These are phyloP conservation scores for Aspergillus sp. DNA, from an alignment of 2,329 filamentous ascomycete species.

Conservation along the genomic window DNA sequence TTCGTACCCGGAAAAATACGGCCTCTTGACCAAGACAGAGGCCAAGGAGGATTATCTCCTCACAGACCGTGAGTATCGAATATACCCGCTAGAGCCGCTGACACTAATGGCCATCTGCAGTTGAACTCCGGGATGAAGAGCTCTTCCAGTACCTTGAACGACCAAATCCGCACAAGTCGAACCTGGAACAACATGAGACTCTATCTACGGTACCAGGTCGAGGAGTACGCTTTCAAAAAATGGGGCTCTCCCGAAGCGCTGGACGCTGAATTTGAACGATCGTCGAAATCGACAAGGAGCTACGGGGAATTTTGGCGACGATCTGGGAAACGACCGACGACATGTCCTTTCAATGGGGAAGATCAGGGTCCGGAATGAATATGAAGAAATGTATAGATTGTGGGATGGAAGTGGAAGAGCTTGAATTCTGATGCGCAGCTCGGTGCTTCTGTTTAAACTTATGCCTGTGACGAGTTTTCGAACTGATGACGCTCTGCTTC, in stretches of 20 bases:
- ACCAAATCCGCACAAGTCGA: slow-evolving; percentile 91
- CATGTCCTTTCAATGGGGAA: slow-evolving; percentile 89
- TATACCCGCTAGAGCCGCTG: neutral
- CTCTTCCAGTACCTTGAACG: slow-evolving; percentile 82
- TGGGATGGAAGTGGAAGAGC: slow-evolving; percentile 66
- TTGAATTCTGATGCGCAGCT: slow-evolving; percentile 57
- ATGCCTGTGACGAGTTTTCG: neutral
- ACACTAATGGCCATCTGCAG: slow-evolving; percentile 43
- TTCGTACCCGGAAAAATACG: slow-evolving; percentile 89
- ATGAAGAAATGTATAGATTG: slow-evolving; percentile 72
- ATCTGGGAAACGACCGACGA: slow-evolving; percentile 63
- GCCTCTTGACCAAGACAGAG: slow-evolving; percentile 93
- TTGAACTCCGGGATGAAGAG: slow-evolving; percentile 85
- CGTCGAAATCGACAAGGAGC: slow-evolving; percentile 78
- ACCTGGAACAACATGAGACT: slow-evolving; percentile 99
- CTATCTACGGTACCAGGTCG: slow-evolving; percentile 88
- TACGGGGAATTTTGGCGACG: slow-evolving; percentile 70
- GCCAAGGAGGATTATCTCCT: slow-evolving; percentile 92
- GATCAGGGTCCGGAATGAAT: slow-evolving; percentile 54
- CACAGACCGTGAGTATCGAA: slow-evolving; percentile 74
- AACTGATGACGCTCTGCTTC: neutral
- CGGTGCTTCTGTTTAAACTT: too few relatives aligned
- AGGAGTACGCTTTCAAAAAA: slow-evolving; percentile 89
- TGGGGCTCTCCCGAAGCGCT: slow-evolving; percentile 86
- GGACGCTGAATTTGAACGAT: slow-evolving; percentile 81